Conservation (phyloP, 148 eudicot species). For the Drosera capensis region DNA sequence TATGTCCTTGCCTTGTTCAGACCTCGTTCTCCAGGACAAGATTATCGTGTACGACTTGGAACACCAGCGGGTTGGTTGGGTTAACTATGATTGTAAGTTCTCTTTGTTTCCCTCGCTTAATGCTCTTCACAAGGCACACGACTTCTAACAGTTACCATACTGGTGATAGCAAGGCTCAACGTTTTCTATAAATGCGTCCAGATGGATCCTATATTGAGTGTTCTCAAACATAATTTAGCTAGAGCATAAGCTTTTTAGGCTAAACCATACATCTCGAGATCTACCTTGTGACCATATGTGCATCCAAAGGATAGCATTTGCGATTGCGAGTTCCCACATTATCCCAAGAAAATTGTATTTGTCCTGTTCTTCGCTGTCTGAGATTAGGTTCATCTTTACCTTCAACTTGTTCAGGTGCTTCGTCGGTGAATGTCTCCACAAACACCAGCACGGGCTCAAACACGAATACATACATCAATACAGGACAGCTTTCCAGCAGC, state of each 20-base stretch:
- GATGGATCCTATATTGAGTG: no score
- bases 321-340: no score
- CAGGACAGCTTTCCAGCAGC: slow-evolving; percentile 44
- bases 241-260: no score
- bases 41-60: slow-evolving; percentile 79
- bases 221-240: no score
- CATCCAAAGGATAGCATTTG: no score
- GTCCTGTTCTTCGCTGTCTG: not conserved
- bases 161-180: no score
- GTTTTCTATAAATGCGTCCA: no score
- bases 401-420: slow-evolving; percentile 33
- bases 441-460: slow-evolving; percentile 38
- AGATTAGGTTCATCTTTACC: not conserved
- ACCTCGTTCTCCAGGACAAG: slow-evolving; percentile 82
- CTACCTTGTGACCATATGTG: no score
- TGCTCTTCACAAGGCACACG: no score
- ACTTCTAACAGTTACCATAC: no score
- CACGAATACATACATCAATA: slow-evolving; percentile 48
- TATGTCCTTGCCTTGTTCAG: slow-evolving; percentile 19
- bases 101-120: not conserved
- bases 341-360: not conserved
- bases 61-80: slow-evolving; percentile 89
- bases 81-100: slow-evolving; percentile 84
- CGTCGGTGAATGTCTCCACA: slow-evolving; percentile 56
- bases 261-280: no score